Conservation (phyloP, 768 basidiomycete species). For the Rhizopogon vulgaris region DNA sequence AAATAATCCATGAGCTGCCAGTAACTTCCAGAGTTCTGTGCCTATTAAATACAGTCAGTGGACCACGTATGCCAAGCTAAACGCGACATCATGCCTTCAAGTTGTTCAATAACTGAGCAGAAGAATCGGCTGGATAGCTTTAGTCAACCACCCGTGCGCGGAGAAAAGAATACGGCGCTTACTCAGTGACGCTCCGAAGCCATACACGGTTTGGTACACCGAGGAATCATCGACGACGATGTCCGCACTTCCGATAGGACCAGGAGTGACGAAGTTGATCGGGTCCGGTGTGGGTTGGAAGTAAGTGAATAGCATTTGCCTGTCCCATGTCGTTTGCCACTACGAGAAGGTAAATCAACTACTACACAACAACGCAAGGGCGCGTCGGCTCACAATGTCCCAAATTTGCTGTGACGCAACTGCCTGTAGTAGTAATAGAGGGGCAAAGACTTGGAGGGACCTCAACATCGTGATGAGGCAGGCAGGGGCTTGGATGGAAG, state of each 20-base stretch:
- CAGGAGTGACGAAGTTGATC: slow-evolving; percentile 41
- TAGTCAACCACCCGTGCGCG: slow-evolving; percentile 1
- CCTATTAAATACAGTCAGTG: slow-evolving; percentile 26
- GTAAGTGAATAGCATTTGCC: slow-evolving; percentile 23
- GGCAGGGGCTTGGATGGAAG: no score
- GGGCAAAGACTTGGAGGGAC: slow-evolving; percentile 1
- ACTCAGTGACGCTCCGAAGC: slow-evolving; percentile 68
- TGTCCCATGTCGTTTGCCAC: slow-evolving; percentile 51
- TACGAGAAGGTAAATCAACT: slow-evolving; percentile 12
- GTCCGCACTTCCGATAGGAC: slow-evolving; percentile 51
- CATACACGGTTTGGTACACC: slow-evolving; percentile 55
- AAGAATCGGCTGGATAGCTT: slow-evolving; percentile 54
- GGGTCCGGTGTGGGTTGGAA: slow-evolving; percentile 23
- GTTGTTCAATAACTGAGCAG: slow-evolving; percentile 52
- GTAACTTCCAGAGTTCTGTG: slow-evolving; percentile 48
- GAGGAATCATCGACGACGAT: slow-evolving; percentile 52
- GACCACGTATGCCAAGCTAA: slow-evolving; percentile 21
- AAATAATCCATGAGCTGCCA: slow-evolving; percentile 51
- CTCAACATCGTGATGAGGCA: background rate
- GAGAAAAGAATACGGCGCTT: slow-evolving; percentile 8
- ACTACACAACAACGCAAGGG: slow-evolving; percentile 1
- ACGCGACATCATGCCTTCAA: slow-evolving; percentile 46
- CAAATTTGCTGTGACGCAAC: slow-evolving; percentile 45
- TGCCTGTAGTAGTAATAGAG: slow-evolving; percentile 14
- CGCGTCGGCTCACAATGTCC: slow-evolving; percentile 36